Evolutionary conservation across 345 rosid genomes (phyloP).

Genomic region (Alliaria petiolata): DNA sequence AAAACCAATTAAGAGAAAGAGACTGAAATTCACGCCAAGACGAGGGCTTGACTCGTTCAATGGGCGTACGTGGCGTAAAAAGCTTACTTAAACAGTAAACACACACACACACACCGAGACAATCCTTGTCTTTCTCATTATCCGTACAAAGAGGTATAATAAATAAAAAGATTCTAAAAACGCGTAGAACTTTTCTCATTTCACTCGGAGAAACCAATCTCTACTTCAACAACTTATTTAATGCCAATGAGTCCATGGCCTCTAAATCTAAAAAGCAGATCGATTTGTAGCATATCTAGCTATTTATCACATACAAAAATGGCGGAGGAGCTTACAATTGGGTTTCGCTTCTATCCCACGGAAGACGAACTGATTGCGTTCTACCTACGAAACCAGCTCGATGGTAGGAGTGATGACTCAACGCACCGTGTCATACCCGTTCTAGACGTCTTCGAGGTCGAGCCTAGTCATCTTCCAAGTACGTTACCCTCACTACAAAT

Average conservation of each 20-base stretch:
- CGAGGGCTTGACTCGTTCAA: conserved; percentile 24
- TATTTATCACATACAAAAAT: not conserved
- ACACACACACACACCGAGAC: not conserved
- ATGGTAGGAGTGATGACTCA: conserved; percentile 43
- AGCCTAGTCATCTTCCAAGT: conserved; percentile 83
- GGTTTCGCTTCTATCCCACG: conserved; percentile 86
- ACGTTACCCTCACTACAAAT: conserved; percentile 2
- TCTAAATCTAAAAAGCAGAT: not conserved
- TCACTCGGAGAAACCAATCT: conserved; percentile 50
- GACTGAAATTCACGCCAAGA: conserved; percentile 24
- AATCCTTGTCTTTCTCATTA: not conserved
- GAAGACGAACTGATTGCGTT: conserved; percentile 85
- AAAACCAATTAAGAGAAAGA: not conserved
- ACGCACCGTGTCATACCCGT: conserved; percentile 62
- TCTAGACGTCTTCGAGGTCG: conserved; percentile 47
- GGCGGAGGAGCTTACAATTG: conserved; percentile 41
- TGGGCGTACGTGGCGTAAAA: conserved; percentile 15
- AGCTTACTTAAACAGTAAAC: not conserved
- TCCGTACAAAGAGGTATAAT: not conserved
- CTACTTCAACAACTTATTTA: conserved; percentile 25
- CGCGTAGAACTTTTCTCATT: conserved; percentile 41
- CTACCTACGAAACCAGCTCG: conserved; percentile 69
- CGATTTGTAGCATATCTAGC: not conserved
- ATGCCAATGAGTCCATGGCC: not conserved
- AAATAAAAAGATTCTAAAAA: conserved; percentile 1